A percentile compares a stretch with the other conserved stretches of the same genome.
Evolutionary conservation across 1,284 basidiomycete species (phyloP).

Genomic region (Sparassis latifolia): DNA sequence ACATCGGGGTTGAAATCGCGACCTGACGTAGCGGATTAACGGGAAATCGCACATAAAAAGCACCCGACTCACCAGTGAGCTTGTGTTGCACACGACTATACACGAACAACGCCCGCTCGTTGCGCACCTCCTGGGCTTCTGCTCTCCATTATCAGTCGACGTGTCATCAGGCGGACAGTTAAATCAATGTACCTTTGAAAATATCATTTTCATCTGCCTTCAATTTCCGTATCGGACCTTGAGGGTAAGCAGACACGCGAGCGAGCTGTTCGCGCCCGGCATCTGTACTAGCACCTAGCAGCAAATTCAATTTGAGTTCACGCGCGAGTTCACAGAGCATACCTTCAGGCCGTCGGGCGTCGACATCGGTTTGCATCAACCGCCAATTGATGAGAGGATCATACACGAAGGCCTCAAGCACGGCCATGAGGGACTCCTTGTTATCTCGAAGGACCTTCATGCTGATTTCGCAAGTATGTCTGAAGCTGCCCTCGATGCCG

Average conservation of each 20-base stretch:
- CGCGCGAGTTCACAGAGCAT: constrained; percentile 7
- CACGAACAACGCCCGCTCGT: constrained; percentile 84
- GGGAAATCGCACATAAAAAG: background rate
- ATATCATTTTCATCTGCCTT: constrained; percentile 81
- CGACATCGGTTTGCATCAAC: constrained; percentile 70
- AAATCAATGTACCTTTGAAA: constrained; percentile 53
- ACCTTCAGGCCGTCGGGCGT: constrained; percentile 59
- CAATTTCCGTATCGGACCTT: constrained; percentile 66
- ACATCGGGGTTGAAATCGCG: constrained; percentile 86
- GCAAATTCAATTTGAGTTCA: constrained; percentile 8
- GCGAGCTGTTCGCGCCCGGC: constrained; percentile 54
- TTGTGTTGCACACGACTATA: constrained; percentile 93
- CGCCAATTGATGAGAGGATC: constrained; percentile 89
- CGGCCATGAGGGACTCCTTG: constrained; percentile 96
- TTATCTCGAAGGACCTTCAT: constrained; percentile 97
- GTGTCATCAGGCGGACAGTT: background rate
- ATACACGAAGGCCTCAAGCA: constrained; percentile 92
- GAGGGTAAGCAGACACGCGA: constrained; percentile 66
- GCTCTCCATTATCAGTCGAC: constrained; percentile 9
- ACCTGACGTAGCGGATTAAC: constrained; percentile 35
- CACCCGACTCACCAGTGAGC: constrained; percentile 61
- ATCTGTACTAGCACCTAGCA: constrained; percentile 36
- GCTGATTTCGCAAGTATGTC: constrained; percentile 93
- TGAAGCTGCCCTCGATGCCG: constrained; percentile 97
- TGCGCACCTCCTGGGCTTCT: constrained; percentile 82